These are phyloP conservation scores for Nelumbo lutea DNA, from an alignment of 164 flowering plant genomes.

Conservation along the genomic window DNA sequence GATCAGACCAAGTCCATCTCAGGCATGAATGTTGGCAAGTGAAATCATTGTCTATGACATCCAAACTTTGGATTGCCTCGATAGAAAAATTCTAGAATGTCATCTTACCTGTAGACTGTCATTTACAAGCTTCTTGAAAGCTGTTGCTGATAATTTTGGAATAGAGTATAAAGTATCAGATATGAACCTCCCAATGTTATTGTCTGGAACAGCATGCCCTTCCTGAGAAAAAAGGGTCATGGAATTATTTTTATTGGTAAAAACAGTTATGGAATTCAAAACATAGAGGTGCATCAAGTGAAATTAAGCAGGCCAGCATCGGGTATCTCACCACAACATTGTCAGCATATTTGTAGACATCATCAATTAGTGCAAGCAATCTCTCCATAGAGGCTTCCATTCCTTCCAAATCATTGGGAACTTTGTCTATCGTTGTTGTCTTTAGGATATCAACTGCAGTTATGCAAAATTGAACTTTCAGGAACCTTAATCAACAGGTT, in stretches of 20 bases:
- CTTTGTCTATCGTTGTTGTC: conserved; percentile 68
- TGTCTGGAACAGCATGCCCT: conserved; percentile 62
- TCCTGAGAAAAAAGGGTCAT: conserved; percentile 45
- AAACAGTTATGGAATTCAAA: background rate
- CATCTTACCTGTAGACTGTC: conserved; percentile 71
- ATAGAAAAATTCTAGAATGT: background rate
- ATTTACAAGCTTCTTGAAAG: conserved; percentile 86
- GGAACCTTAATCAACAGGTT: background rate
- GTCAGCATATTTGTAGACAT: conserved; percentile 86
- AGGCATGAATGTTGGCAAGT: too few relatives aligned
- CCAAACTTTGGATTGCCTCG: too few relatives aligned
- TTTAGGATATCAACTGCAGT: conserved; percentile 76
- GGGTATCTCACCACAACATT: conserved; percentile 75
- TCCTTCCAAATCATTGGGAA: conserved; percentile 94
- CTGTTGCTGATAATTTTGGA: conserved; percentile 68
- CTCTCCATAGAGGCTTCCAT: conserved; percentile 90
- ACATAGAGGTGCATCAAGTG: background rate
- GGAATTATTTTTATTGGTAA: background rate
- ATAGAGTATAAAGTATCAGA: conserved; percentile 68
- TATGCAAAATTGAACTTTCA: background rate
- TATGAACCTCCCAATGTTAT: conserved; percentile 67
- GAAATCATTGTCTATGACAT: too few relatives aligned
- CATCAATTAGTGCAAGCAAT: conserved; percentile 69
- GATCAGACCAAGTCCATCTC: too few relatives aligned
- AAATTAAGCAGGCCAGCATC: background rate